phyloP scores from a whole-genome alignment of 345 rosid species.

The Salix udensis region DNA sequence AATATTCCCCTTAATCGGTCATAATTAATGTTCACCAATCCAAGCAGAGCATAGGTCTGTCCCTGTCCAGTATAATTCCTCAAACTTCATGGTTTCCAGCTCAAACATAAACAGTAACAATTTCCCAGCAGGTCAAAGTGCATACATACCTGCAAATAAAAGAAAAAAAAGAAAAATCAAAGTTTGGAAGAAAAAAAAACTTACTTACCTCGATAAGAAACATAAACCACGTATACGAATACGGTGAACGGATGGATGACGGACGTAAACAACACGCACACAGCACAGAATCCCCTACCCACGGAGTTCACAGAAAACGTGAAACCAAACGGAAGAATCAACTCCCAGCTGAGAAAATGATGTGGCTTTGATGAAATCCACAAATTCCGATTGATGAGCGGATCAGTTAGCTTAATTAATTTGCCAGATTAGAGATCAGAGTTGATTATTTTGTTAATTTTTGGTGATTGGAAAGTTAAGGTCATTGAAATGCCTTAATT shows the following conservation, averaged over 20 bases:
- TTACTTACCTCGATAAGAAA: background rate
- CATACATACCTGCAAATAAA: background rate
- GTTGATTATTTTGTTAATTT: background rate
- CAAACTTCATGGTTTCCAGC: no score
- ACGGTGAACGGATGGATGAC: background rate
- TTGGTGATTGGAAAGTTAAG: background rate
- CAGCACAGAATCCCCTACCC: background rate
- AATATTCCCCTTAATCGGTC: background rate
- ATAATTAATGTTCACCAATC: background rate
- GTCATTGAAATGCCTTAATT: background rate
- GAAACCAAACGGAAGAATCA: background rate
- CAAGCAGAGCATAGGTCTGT: background rate
- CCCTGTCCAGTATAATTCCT: no score
- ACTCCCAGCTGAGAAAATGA: background rate
- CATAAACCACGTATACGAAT: background rate
- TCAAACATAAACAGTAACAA: no score
- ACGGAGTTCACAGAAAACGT: constrained; percentile 7
- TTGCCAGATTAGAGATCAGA: background rate
- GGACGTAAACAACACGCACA: background rate
- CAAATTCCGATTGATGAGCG: background rate
- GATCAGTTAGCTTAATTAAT: background rate
- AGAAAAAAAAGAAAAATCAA: background rate
- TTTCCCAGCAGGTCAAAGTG: no score
- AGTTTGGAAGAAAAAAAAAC: background rate
- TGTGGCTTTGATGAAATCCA: no score